Conservation (phyloP, 1,284 basidiomycete species). For the Hemileccinum hortonii region DNA sequence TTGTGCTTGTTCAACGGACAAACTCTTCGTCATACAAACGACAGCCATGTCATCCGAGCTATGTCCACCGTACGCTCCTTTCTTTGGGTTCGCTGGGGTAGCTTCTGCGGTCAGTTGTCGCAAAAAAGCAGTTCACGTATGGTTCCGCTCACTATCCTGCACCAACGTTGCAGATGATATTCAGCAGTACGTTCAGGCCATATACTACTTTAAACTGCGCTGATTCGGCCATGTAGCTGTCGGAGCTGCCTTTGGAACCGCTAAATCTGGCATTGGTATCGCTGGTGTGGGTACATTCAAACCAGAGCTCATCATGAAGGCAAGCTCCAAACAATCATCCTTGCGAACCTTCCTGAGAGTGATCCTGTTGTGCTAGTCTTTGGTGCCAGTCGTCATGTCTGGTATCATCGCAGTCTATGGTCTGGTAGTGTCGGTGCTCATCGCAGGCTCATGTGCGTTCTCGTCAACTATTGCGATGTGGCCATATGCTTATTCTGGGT, state of each 20-base stretch:
- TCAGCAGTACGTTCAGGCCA: slow-evolving; percentile 67
- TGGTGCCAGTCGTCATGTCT: slow-evolving; percentile 61
- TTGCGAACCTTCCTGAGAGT: slow-evolving; percentile 2
- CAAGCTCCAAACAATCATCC: slow-evolving; percentile 32
- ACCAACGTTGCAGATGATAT: slow-evolving; percentile 64
- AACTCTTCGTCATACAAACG: background rate
- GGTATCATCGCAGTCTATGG: slow-evolving; percentile 75
- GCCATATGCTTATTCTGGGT: slow-evolving; percentile 8
- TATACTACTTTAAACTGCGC: slow-evolving; percentile 1
- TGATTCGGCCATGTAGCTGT: slow-evolving; percentile 54
- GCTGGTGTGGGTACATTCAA: slow-evolving; percentile 92
- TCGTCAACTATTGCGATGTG: slow-evolving; percentile 1
- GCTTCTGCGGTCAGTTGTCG: slow-evolving; percentile 69
- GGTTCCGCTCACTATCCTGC: slow-evolving; percentile 12
- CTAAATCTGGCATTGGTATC: slow-evolving; percentile 98
- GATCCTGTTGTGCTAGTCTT: slow-evolving; percentile 21
- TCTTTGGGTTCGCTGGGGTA: slow-evolving; percentile 84
- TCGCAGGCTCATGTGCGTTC: slow-evolving; percentile 57
- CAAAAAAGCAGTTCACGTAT: background rate
- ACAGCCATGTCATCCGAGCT: slow-evolving; percentile 46
- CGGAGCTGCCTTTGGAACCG: slow-evolving; percentile 95
- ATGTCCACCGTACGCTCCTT: slow-evolving; percentile 82
- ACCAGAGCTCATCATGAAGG: slow-evolving; percentile 98
- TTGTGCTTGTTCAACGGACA: background rate
- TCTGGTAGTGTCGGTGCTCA: slow-evolving; percentile 68